Evolutionary conservation across 1,284 basidiomycete species (phyloP).

Genomic region (Irpex sp.): DNA sequence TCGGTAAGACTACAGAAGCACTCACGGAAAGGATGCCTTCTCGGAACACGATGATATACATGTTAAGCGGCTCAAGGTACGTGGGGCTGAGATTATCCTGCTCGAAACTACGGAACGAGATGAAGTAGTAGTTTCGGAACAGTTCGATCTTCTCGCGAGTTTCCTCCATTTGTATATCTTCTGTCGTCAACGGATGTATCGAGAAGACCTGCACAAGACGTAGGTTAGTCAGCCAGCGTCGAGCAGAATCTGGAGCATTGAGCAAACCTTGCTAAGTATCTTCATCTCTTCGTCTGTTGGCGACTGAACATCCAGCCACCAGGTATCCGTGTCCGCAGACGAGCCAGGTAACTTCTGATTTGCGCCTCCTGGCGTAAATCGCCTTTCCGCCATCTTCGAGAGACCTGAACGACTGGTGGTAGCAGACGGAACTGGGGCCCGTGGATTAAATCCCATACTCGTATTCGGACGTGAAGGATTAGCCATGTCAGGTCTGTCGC

Average conservation of each 20-base stretch:
- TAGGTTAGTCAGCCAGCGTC: neutral
- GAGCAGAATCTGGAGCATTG: too few species aligned
- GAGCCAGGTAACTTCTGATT: conserved; percentile 13
- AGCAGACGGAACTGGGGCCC: conserved; percentile 1
- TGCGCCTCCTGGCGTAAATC: conserved; percentile 11
- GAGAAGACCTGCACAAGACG: conserved; percentile 72
- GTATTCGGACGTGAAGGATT: conserved; percentile 13
- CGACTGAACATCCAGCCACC: conserved; percentile 96
- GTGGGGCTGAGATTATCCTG: conserved; percentile 98
- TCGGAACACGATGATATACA: conserved; percentile 99
- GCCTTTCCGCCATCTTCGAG: conserved; percentile 17
- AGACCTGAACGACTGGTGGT: conserved; percentile 11
- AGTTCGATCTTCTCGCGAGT: conserved; percentile 99
- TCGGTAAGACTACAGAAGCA: conserved; percentile 11
- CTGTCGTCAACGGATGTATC: conserved; percentile 97
- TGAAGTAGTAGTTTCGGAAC: conserved; percentile 98
- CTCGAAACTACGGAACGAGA: conserved; percentile 99
- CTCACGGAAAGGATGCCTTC: conserved; percentile 93
- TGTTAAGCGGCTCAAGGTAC: conserved; percentile 96
- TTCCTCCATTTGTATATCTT: conserved; percentile 99
- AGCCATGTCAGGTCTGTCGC: conserved; percentile 11
- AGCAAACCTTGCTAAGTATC: conserved; percentile 80
- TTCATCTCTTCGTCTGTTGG: conserved; percentile 99
- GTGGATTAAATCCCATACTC: conserved; percentile 7
- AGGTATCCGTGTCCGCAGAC: conserved; percentile 46